Conservation (phyloP, 2,329 filamentous ascomycete species). For the Penicillium thymicola region DNA sequence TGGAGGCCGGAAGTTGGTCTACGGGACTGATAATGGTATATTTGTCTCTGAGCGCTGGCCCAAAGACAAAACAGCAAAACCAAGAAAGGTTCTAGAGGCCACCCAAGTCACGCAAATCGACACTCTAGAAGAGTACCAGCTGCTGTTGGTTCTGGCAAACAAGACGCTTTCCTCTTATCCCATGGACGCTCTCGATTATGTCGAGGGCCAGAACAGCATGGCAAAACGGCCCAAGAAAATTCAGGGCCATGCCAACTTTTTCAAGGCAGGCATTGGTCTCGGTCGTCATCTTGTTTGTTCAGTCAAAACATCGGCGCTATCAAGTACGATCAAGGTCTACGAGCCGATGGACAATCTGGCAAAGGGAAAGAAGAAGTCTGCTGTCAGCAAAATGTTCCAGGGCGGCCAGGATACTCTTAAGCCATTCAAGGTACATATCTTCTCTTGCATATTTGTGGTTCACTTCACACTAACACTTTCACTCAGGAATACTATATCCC, state of each 20-base stretch:
- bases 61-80: slow-evolving; percentile 70
- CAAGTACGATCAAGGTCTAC: slow-evolving; percentile 97
- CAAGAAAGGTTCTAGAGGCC: slow-evolving; percentile 79
- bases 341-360: slow-evolving; percentile 94
- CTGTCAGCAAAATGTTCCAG: slow-evolving; percentile 93
- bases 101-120: slow-evolving; percentile 91
- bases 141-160: slow-evolving; percentile 86
- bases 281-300: slow-evolving; percentile 93
- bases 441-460: not conserved
- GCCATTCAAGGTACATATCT: slow-evolving; percentile 68
- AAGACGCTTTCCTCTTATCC: slow-evolving; percentile 90
- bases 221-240: slow-evolving; percentile 92
- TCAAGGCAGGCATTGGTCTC: slow-evolving; percentile 93
- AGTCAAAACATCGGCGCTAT: slow-evolving; percentile 89
- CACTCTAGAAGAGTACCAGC: slow-evolving; percentile 89
- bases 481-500: slow-evolving; percentile 90
- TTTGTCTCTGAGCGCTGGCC: slow-evolving; percentile 88
- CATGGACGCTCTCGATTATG: slow-evolving; percentile 78
- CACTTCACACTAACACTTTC: slow-evolving; percentile 9
- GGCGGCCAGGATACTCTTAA: slow-evolving; percentile 90
- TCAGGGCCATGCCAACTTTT: slow-evolving; percentile 95
- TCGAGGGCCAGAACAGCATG: slow-evolving; percentile 68
- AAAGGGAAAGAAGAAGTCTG: slow-evolving; percentile 92
- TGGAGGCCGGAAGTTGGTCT: slow-evolving; percentile 89
- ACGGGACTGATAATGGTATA: slow-evolving; percentile 90